Evolutionary conservation across 2,329 filamentous ascomycete genomes (phyloP).

Genomic region (Clonostachys rhizophaga): DNA sequence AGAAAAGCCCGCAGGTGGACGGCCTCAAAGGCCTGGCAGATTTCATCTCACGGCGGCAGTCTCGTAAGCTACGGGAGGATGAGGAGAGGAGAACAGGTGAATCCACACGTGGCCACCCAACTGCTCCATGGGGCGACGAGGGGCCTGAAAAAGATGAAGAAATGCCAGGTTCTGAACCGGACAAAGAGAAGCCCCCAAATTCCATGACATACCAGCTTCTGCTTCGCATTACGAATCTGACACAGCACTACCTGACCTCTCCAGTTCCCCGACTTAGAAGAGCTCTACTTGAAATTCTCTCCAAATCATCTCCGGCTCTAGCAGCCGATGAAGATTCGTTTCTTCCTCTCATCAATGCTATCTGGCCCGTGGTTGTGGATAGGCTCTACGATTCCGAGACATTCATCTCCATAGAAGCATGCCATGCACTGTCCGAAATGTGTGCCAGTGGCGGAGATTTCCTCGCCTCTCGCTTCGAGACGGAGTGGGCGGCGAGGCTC

Average conservation of each 20-base stretch:
- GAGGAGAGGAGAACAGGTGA: slow-evolving; percentile 24
- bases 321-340: slow-evolving; percentile 76
- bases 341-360: slow-evolving; percentile 79
- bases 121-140: slow-evolving; percentile 29
- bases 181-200: slow-evolving; percentile 55
- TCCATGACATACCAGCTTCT: slow-evolving; percentile 79
- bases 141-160: slow-evolving; percentile 21
- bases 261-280: slow-evolving; percentile 74
- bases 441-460: slow-evolving; percentile 77
- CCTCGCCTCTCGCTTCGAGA: slow-evolving; percentile 68
- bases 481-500: slow-evolving; percentile 61
- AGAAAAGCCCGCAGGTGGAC: slow-evolving; percentile 18
- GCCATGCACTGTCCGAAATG: slow-evolving; percentile 62
- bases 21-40: slow-evolving; percentile 42
- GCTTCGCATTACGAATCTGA: slow-evolving; percentile 74
- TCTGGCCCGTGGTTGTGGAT: slow-evolving; percentile 81
- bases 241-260: slow-evolving; percentile 87
- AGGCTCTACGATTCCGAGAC: slow-evolving; percentile 62
- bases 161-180: slow-evolving; percentile 17
- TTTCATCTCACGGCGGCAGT: slow-evolving; percentile 56
- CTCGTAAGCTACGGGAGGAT: slow-evolving; percentile 22
- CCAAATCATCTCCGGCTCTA: slow-evolving; percentile 67
- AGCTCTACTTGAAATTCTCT: slow-evolving; percentile 72
- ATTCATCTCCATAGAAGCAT: slow-evolving; percentile 66
- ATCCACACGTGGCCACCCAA: slow-evolving; percentile 20